Percentiles rank a stretch among this genome's conserved stretches.
These are phyloP conservation scores for Penicillium argentinense DNA, from an alignment of 495 filamentous ascomycete species.

Conservation along the genomic window DNA sequence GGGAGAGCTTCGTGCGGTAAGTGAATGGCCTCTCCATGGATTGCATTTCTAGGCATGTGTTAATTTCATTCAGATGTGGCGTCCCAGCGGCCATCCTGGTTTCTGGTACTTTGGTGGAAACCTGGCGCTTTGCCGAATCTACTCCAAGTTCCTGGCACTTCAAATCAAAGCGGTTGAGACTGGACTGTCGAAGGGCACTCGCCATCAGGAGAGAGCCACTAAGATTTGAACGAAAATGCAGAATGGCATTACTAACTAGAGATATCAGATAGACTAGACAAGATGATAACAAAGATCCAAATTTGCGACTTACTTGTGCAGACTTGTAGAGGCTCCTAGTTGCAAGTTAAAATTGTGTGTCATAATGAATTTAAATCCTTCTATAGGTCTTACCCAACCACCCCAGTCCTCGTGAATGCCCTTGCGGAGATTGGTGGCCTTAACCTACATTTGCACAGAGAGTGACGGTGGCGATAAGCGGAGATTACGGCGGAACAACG, in stretches of 20 bases:
- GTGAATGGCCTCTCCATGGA: constrained; percentile 1
- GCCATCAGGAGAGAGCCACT: constrained; percentile 3
- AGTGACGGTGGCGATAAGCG: constrained; percentile 11
- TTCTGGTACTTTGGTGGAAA: constrained; percentile 85
- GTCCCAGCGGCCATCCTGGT: constrained; percentile 65
- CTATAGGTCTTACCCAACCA: too few species aligned
- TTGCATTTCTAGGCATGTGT: neutral
- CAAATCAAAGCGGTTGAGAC: constrained; percentile 71
- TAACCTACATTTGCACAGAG: too few species aligned
- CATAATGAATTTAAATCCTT: too few species aligned
- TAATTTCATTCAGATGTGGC: constrained; percentile 59
- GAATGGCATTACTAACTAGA: neutral
- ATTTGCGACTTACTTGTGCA: too few species aligned
- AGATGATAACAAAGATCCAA: too few species aligned
- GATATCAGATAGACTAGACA: neutral
- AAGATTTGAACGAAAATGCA: constrained; percentile 9
- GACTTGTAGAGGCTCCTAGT: too few species aligned
- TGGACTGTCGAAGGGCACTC: constrained; percentile 30
- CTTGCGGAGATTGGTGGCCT: too few species aligned
- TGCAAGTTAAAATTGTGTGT: too few species aligned
- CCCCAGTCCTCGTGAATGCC: too few species aligned
- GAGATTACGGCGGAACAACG: constrained; percentile 8
- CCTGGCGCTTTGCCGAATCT: constrained; percentile 69
- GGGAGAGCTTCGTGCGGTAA: constrained; percentile 61
- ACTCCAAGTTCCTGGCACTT: constrained; percentile 67